Evolutionary conservation across 2,329 filamentous ascomycete genomes (phyloP), one percentile per base, ranked within the genome.

Genomic region (Fusarium sp.): DNA sequence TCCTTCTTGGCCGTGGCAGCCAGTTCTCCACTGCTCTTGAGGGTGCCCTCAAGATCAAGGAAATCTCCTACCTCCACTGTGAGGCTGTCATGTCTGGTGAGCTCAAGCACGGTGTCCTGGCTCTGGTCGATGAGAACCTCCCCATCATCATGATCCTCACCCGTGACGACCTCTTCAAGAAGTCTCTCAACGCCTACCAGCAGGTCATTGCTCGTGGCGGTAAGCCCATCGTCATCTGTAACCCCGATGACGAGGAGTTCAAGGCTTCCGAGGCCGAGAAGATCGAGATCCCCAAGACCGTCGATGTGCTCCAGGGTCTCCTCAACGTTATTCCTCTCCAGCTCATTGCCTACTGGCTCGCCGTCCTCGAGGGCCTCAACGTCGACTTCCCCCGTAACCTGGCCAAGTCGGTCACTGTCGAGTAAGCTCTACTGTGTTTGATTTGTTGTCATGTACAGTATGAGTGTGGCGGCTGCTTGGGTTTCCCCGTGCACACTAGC

Each of bases 141-240:
- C 95, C 95, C 63, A 99, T 99, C 78, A 97, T 99, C 80, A 99
- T 99, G 95, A 98, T 99, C 74, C 85, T 99, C 61, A 99, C 95
- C 51, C 91, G 95, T 60, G 95, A 99, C 76, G 86, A 93, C 71
- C 90, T 99, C 74, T 99, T 99, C 83, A 91, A 91, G 78, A 99
- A 99, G 84, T 98, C 95, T n/a, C 85, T 99, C 74, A 99, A 99
- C 79, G 95, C 95, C 73, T 99, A 98, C 80, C 95, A 99, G 82
- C 95, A 99, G 85, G 95, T 99, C 74, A 94, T 97, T 83, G 95
- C 95, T 70, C 94, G 95, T 77, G 88, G 89, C 74, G 95, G 95
- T 75, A 94, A 95, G 78, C 95, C 95, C 62, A 99, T 99, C 76
- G 94, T 99, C 73, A 98, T 99, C 77, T 99, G 95, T 89, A 98